Evolutionary conservation across 2,329 filamentous ascomycete genomes (phyloP).

Genomic region (Tolypocladium guangdongense): DNA sequence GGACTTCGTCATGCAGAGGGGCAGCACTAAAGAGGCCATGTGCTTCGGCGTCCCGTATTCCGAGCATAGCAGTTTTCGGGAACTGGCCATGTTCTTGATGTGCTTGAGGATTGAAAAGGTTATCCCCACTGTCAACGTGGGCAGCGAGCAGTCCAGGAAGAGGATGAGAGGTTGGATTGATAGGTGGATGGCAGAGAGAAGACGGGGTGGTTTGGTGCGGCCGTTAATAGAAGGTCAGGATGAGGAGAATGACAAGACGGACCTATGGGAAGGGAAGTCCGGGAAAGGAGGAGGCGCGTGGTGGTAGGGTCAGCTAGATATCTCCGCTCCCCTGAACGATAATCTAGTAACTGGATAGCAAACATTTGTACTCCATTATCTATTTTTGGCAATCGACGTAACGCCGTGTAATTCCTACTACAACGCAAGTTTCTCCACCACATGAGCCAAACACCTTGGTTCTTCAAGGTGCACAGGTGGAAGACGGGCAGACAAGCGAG

Average conservation of each 20-base stretch:
- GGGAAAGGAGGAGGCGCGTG: slow-evolving; percentile 26
- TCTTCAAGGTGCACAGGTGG: not conserved
- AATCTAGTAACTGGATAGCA: not conserved
- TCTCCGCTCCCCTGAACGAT: not conserved
- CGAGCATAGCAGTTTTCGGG: slow-evolving; percentile 90
- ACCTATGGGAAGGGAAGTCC: slow-evolving; percentile 28
- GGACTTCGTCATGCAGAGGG: slow-evolving; percentile 72
- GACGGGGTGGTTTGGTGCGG: slow-evolving; percentile 40
- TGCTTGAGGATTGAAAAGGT: slow-evolving; percentile 77
- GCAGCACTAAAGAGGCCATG: slow-evolving; percentile 69
- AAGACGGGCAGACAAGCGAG: not conserved
- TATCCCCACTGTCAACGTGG: slow-evolving; percentile 84
- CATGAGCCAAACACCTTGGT: not conserved
- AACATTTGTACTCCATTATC: not conserved
- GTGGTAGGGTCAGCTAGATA: slow-evolving; percentile 17
- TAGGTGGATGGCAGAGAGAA: slow-evolving; percentile 48
- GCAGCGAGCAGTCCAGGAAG: slow-evolving; percentile 43
- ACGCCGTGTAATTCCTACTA: not conserved
- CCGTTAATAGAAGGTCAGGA: slow-evolving; percentile 30
- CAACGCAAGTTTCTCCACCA: too few relatives aligned
- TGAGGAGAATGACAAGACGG: slow-evolving; percentile 13
- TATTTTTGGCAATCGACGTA: not conserved
- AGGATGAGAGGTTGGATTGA: slow-evolving; percentile 58
- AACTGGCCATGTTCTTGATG: slow-evolving; percentile 89
- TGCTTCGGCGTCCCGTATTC: slow-evolving; percentile 94